Evolutionary conservation across 1,284 basidiomycete species (phyloP).

Genomic region (Crepidotus sp.): DNA sequence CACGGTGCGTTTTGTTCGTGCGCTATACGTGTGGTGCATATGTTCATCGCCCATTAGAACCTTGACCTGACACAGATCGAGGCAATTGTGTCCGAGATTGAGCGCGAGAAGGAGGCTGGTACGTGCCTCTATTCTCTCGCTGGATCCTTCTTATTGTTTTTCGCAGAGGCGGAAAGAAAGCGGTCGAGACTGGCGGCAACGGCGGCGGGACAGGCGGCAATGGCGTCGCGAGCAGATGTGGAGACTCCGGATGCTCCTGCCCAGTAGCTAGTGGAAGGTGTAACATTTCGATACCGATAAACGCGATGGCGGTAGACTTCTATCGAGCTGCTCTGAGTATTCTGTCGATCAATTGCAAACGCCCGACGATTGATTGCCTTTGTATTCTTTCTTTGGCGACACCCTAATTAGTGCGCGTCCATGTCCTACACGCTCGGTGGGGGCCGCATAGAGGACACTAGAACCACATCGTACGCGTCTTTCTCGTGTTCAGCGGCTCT

Average conservation of each 20-base stretch:
- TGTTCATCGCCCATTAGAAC: constrained; percentile 42
- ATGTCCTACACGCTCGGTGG: constrained; percentile 17
- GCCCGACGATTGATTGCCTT: not conserved
- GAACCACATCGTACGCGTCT: constrained; percentile 2
- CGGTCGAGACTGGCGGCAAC: constrained; percentile 69
- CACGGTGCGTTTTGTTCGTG: constrained; percentile 48
- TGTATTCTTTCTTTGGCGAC: not conserved
- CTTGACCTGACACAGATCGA: constrained; percentile 84
- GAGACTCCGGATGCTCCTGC: constrained; percentile 20
- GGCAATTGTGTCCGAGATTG: constrained; percentile 83
- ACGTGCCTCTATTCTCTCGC: constrained; percentile 22
- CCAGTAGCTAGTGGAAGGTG: constrained; percentile 13
- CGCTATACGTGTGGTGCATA: constrained; percentile 7
- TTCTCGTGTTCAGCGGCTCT: not conserved
- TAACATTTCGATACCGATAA: constrained; percentile 9
- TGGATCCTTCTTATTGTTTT: constrained; percentile 7
- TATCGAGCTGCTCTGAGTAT: no score
- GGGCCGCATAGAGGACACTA: constrained; percentile 9
- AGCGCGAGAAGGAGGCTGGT: constrained; percentile 93
- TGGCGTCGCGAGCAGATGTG: constrained; percentile 47
- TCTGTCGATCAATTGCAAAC: not conserved
- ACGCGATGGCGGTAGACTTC: constrained; percentile 1
- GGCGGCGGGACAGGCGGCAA: constrained; percentile 77
- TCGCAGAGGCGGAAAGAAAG: constrained; percentile 82
- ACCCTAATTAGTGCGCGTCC: not conserved